Percentiles rank a stretch among this genome's conserved stretches.
phyloP scores from a whole-genome alignment of 2,329 filamentous ascomycete genomes.

The Phaeosphaeriaceae sp. region DNA sequence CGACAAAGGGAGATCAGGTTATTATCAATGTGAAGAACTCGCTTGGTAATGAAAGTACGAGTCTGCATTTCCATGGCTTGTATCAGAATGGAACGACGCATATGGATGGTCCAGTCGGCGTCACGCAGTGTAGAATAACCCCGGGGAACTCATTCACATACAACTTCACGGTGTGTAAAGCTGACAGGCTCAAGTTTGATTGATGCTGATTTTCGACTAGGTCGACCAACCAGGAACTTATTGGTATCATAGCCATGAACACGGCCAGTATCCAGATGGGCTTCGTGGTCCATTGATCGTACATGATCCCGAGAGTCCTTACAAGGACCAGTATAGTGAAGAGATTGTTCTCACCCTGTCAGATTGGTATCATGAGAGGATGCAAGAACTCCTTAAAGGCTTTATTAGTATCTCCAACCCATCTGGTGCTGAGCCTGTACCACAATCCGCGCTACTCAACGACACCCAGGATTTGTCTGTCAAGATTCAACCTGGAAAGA shows the following conservation, averaged over 20 bases:
- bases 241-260: conserved; percentile 72
- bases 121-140: conserved; percentile 65
- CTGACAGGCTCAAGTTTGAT: background rate
- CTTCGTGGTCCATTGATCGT: conserved; percentile 71
- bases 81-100: conserved; percentile 76
- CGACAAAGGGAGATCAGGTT: conserved; percentile 75
- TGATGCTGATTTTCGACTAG: conserved; percentile 51
- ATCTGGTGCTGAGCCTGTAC: conserved; percentile 69
- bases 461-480: conserved; percentile 59
- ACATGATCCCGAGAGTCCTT: conserved; percentile 63
- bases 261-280: conserved; percentile 70
- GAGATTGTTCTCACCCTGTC: conserved; percentile 72
- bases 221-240: conserved; percentile 62
- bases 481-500: conserved; percentile 58
- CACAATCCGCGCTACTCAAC: conserved; percentile 70
- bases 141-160: conserved; percentile 71
- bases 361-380: conserved; percentile 73
- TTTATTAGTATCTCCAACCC: conserved; percentile 60
- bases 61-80: conserved; percentile 78
- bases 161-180: conserved; percentile 45
- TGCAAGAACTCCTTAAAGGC: conserved; percentile 50
- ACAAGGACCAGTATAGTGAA: conserved; percentile 60
- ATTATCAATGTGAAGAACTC: conserved; percentile 73
- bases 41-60: conserved; percentile 67
- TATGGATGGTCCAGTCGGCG: conserved; percentile 74